These are phyloP conservation scores for Penicillium atrosanguineum DNA, from an alignment of 495 filamentous ascomycete species.

Conservation along the genomic window DNA sequence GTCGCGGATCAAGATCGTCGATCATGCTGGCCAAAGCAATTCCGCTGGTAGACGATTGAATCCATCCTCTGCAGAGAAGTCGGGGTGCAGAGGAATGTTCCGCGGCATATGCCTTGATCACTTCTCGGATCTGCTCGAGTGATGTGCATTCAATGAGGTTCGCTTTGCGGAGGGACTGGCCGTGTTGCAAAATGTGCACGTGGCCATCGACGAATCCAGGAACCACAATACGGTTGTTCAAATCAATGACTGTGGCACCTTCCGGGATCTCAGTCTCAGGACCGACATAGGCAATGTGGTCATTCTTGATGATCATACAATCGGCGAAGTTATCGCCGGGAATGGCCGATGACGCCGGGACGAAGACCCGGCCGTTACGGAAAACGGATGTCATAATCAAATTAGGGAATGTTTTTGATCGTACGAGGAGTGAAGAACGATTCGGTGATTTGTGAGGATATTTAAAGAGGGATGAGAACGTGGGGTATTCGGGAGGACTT, in stretches of 20 bases:
- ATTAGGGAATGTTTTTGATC: neutral
- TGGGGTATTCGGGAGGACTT: constrained; percentile 16
- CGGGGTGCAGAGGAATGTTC: constrained; percentile 47
- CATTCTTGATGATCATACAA: constrained; percentile 37
- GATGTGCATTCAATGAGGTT: constrained; percentile 52
- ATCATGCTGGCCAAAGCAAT: constrained; percentile 52
- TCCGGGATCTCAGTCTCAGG: neutral
- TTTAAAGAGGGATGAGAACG: constrained; percentile 10
- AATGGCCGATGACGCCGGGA: constrained; percentile 23
- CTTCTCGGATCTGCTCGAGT: constrained; percentile 50
- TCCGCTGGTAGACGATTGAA: constrained; percentile 55
- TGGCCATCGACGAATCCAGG: constrained; percentile 67
- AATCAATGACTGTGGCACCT: constrained; percentile 20
- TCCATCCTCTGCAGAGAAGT: constrained; percentile 59
- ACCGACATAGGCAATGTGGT: constrained; percentile 44
- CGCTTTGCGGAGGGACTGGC: constrained; percentile 56
- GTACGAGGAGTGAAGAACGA: neutral
- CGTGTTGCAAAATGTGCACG: constrained; percentile 60
- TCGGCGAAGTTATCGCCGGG: constrained; percentile 35
- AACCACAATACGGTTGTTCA: constrained; percentile 48
- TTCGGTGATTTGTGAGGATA: neutral
- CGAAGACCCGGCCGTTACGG: constrained; percentile 45
- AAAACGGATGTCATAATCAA: constrained; percentile 39
- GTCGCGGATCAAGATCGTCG: constrained; percentile 51
- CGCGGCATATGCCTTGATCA: constrained; percentile 49